These are phyloP conservation scores for Emericellopsis atlantica DNA, from an alignment of 2,329 filamentous ascomycete genomes.

Conservation along the genomic window DNA sequence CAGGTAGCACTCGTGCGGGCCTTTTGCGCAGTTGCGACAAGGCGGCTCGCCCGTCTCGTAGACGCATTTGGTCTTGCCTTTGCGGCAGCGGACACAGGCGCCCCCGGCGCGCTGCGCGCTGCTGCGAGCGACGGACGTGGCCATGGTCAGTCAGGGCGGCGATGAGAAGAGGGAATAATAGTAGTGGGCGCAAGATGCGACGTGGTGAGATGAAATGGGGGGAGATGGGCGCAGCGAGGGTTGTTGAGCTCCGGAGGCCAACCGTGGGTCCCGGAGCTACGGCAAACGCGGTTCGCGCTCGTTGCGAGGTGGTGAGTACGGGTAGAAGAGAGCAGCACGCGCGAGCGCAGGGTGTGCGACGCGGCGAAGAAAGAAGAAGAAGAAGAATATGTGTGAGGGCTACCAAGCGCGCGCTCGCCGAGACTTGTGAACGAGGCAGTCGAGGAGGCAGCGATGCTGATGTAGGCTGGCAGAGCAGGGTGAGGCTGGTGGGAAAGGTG, in stretches of 20 bases:
- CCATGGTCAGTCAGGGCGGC: conserved; percentile 19
- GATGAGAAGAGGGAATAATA: background rate
- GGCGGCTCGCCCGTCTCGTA: conserved; percentile 51
- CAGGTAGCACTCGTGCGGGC: conserved; percentile 51
- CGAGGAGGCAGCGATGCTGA: background rate
- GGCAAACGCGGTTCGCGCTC: no score
- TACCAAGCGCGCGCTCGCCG: no score
- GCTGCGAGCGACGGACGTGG: conserved; percentile 30
- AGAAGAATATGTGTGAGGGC: no score
- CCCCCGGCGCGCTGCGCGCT: conserved; percentile 48
- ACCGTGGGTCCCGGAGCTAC: conserved; percentile 1
- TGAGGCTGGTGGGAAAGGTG: background rate
- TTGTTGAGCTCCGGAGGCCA: background rate
- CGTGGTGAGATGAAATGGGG: background rate
- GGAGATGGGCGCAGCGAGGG: background rate
- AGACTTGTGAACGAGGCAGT: background rate
- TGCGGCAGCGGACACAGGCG: conserved; percentile 50
- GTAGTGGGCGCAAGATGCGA: background rate
- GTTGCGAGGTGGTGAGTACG: no score
- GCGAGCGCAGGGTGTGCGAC: no score
- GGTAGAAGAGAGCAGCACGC: no score
- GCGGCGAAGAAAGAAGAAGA: no score
- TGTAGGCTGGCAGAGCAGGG: background rate
- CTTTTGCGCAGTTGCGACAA: conserved; percentile 51
- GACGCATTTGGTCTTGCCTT: conserved; percentile 52